phyloP scores from a whole-genome alignment of 1,284 basidiomycete genomes.

The Cryptococcus wingfieldii region DNA sequence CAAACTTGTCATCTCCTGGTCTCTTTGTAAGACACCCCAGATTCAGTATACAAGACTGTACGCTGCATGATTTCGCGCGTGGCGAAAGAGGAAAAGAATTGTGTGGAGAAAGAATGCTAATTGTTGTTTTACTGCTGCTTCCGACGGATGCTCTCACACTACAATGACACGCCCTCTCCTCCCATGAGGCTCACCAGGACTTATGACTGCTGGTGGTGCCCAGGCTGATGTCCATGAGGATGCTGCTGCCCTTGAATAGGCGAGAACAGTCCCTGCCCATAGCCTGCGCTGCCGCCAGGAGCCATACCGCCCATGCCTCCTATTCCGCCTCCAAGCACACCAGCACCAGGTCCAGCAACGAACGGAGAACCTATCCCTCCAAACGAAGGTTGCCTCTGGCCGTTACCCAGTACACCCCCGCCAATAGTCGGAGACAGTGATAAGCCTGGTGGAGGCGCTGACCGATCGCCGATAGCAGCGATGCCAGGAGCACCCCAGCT shows the following conservation, averaged over 20 bases:
- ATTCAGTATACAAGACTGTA: neutral
- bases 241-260: conserved; percentile 12
- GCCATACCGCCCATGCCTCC: conserved; percentile 1
- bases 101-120: too few species aligned
- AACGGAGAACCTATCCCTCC: conserved; percentile 9
- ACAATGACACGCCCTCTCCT: neutral
- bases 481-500: conserved; percentile 12
- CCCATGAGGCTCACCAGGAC: neutral
- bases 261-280: conserved; percentile 17
- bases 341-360: neutral
- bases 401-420: neutral
- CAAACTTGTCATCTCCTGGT: too few species aligned
- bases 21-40: neutral
- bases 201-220: conserved; percentile 5
- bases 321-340: neutral
- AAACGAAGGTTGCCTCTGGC: conserved; percentile 11
- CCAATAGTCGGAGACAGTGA: conserved; percentile 1
- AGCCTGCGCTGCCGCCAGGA: neutral
- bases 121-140: too few species aligned
- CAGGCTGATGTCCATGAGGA: conserved; percentile 6
- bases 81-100: neutral
- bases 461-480: conserved; percentile 14
- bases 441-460: conserved; percentile 6
- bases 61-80: neutral
- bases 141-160: neutral